phyloP scores from a whole-genome alignment of 176 grass and related monocot species.

The Lolium perenne region DNA sequence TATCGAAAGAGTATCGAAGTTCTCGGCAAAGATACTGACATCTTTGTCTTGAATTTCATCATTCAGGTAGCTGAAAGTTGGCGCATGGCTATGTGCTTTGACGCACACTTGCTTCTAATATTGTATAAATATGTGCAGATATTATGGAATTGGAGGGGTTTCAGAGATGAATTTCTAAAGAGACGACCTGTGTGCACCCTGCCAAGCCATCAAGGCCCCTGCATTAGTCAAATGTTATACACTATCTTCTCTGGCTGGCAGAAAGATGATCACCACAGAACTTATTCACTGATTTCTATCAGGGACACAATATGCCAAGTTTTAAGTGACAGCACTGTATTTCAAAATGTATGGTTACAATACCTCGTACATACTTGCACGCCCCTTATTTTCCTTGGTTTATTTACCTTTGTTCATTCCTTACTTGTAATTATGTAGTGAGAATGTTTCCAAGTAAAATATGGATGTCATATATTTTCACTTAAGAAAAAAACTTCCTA shows the following conservation, averaged over 20 bases:
- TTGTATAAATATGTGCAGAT: conserved; percentile 6
- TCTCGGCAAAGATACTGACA: background rate
- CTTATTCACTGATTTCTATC: background rate
- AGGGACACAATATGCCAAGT: background rate
- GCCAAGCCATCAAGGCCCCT: background rate
- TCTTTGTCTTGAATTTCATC: conserved; percentile 5
- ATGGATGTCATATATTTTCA: background rate
- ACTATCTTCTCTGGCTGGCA: background rate
- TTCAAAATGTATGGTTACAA: conserved; percentile 10
- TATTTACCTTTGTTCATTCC: background rate
- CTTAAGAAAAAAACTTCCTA: background rate
- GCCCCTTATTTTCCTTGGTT: background rate
- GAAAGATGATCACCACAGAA: conserved; percentile 11
- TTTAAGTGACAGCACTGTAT: background rate
- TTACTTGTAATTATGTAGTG: no score
- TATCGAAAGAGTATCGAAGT: background rate
- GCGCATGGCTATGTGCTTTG: background rate
- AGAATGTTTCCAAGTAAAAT: background rate
- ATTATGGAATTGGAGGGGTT: conserved; percentile 10
- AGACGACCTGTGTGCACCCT: background rate
- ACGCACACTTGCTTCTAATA: background rate
- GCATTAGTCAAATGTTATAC: background rate
- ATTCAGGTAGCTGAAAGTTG: background rate
- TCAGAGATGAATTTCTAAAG: conserved; percentile 4
- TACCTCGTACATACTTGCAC: background rate